Base-by-base conservation (phyloP, 1,284 basidiomycete genomes). In the Cryptococcus maquisensis region DNA sequence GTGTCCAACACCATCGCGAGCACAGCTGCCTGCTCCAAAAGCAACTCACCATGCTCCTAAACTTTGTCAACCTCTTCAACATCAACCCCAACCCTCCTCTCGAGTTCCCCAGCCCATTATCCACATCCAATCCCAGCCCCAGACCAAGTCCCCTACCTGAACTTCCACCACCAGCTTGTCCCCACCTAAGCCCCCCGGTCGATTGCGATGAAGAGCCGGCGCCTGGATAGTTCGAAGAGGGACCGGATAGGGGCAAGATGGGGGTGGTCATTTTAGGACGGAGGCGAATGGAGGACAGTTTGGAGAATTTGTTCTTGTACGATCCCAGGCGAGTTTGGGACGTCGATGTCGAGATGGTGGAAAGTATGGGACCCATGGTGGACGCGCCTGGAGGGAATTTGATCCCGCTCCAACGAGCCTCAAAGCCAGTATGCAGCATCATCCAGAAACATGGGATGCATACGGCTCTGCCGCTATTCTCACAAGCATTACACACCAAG, bases 31-130 rank as follows among this genome's bases (percentile, higher is more conserved):
- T 26, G 20, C 26, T 23, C 23, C 12, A 39, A 6, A 26, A 26
- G n/a, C 24, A 44, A 69, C 82, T 46, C 61, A 87, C 90, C 90
- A 93, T 92, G 71, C 90, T 86, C 55, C 88, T 86, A 65, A 91
- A 87, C 59, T 87, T 83, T 63, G 86, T 82, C 56, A 92, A 71
- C 43, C 90, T 79, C 62, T 84, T 80, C 69, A 92, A 86, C 64
- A 91, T 86, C 45, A 88, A 79, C 23, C 89, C 89, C 40, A 91
- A 76, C n/a, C 85, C 82, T 50, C 81, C 80, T 4, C 79, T 70
- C 8, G 58, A 41, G 8, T 57, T 44, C 18, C 49, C 38, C 23
- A 42, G 48, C 23, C 32, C 32, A 49, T 37, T 24, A 4, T 36
- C 39, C 32, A 47, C 41, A 8, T 49, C 49, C 1, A 47, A 16